Evolutionary conservation across 2,329 filamentous ascomycete genomes (phyloP).

Genomic region (Neocucurbitaria cava): DNA sequence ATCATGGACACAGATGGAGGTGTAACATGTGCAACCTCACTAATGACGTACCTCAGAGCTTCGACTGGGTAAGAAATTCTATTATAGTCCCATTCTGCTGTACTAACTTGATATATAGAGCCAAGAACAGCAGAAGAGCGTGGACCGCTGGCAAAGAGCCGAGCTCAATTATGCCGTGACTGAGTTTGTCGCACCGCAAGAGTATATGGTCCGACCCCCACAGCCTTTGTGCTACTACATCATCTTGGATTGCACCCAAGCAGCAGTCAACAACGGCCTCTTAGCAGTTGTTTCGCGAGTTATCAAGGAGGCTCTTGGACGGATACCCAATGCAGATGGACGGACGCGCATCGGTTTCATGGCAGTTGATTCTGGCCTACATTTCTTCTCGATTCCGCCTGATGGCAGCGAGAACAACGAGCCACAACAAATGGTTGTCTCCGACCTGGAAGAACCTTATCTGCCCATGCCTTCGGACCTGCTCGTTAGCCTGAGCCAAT

Average conservation of each 20-base stretch:
- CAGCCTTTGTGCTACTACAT: constrained; percentile 67
- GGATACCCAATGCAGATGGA: constrained; percentile 97
- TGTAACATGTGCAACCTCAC: constrained; percentile 99
- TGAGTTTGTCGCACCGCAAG: constrained; percentile 96
- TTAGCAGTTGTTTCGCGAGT: constrained; percentile 91
- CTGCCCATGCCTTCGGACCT: constrained; percentile 91
- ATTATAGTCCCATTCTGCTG: too few relatives aligned
- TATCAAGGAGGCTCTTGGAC: constrained; percentile 91
- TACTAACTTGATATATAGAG: not conserved
- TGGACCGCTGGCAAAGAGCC: constrained; percentile 89
- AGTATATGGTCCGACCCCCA: constrained; percentile 98
- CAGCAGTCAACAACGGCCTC: constrained; percentile 83
- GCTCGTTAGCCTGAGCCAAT: constrained; percentile 86
- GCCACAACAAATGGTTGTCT: constrained; percentile 90
- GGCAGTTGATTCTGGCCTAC: constrained; percentile 90
- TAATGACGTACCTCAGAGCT: constrained; percentile 98
- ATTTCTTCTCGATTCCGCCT: constrained; percentile 94
- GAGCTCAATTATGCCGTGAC: constrained; percentile 97
- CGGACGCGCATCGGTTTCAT: constrained; percentile 93
- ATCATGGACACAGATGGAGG: constrained; percentile 96
- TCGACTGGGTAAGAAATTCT: constrained; percentile 93
- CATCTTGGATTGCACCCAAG: constrained; percentile 33
- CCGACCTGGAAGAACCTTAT: constrained; percentile 95
- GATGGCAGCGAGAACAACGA: constrained; percentile 86
- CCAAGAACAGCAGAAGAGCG: constrained; percentile 72